Base-by-base conservation (phyloP, 805 yeast genomes). In the Kurtzmaniella cleridarum region DNA sequence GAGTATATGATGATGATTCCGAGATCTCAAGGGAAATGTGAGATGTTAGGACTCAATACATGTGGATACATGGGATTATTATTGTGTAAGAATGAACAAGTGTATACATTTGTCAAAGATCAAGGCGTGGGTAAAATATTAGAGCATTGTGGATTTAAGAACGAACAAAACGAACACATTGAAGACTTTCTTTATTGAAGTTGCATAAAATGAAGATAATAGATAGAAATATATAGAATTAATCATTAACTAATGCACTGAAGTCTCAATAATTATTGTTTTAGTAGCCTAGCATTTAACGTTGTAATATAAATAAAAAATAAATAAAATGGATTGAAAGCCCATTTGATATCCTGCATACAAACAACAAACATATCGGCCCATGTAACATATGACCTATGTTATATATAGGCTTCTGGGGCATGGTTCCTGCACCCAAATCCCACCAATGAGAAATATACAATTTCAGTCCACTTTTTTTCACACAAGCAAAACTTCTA, bases 1-100 rank as follows among this genome's bases (percentile, higher is more conserved):
- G 74, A 78, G 38, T 91, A 93, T 86, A 76, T 91, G 63, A 76
- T 89, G 76, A 59, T 85, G 16, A 81, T 89, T n/a, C 98, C 98
- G 13, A 75, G 97, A 52, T 66, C 82, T 2, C 51, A 56, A 13
- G 81, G 83, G 1, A 66, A 62, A 36, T 79, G 70, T 51, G 69
- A 72, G 32, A 47, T 41, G 16, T 60, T 81, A 24, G 84, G 91
- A 41, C 73, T 89, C 48, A 91, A 91, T 55, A 73, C 96, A 0
- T 75, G 88, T 34, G 97, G 95, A 0, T 77, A 76, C 42, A 68
- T 85, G 44, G 97, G 98, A 1, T 60, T 91, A 46, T 55, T 90
- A 36, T 70, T 85, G 41, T 90, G 89, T 37, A 90, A 86, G 58
- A 71, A 81, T 51, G 73, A 76, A 39, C 78, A 78, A 34, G 62